phyloP scores from a whole-genome alignment of 495 filamentous ascomycete species.

The Aspergillus heteromorphus region DNA sequence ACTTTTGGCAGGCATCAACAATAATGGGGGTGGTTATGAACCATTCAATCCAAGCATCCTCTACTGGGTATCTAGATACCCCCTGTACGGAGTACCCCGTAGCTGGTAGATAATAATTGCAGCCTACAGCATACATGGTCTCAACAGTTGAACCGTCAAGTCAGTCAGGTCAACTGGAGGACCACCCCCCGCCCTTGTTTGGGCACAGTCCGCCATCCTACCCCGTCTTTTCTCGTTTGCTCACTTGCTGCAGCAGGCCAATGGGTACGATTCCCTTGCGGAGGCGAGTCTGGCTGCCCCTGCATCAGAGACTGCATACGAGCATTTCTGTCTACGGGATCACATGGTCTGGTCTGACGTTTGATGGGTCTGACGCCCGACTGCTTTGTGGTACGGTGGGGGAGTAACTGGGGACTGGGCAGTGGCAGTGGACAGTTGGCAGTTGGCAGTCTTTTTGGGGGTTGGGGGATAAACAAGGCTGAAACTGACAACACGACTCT shows the following conservation, averaged over 20 bases:
- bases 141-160: no score
- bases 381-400: not conserved
- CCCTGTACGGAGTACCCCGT: no score
- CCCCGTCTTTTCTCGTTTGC: not conserved
- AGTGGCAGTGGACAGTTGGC: no score
- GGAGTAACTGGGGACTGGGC: not conserved
- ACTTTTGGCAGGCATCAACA: no score
- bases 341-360: slow-evolving; percentile 8
- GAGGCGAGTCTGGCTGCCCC: slow-evolving; percentile 2
- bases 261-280: slow-evolving; percentile 5
- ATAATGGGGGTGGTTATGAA: no score
- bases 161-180: not conserved
- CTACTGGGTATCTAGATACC: no score
- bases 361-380: slow-evolving; percentile 4
- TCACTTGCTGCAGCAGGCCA: slow-evolving; percentile 3
- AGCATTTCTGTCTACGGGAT: slow-evolving; percentile 1
- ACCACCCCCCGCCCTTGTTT: not conserved
- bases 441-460: not conserved
- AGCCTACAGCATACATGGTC: no score
- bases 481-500: not conserved
- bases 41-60: no score
- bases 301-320: slow-evolving; percentile 4
- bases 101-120: no score
- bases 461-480: not conserved
- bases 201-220: not conserved